Evolutionary conservation across 2,329 filamentous ascomycete species (phyloP), one percentile per base, ranked within the genome.

Genomic region (Xylariaceae sp.): DNA sequence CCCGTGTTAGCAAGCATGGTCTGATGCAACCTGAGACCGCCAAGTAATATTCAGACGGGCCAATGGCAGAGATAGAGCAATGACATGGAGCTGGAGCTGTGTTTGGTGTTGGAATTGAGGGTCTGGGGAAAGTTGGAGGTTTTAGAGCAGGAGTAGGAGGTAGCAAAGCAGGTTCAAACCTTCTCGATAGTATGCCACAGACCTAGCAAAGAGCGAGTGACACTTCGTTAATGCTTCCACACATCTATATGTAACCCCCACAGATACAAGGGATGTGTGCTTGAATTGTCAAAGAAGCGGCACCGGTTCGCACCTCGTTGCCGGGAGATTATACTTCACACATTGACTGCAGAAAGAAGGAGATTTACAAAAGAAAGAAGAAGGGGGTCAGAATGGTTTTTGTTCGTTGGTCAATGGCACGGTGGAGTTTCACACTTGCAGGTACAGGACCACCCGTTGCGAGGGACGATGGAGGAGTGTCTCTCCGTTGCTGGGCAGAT

Each of bases 311-410:
- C n/a, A n/a, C 43, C 48, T 38, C 40, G 29, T 42, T 34, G 35
- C 38, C 29, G 41, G 38, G 35, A 46, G 40, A 37, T 43, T 37
- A 44, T 44, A 50, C 52, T 45, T 48, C 46, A 48, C 43, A 47
- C 44, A 47, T 51, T 48, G 51, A 43, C 46, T 51, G 41, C 46
- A 41, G 43, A 40, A 43, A 34, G 38, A 44, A 47, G 35, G 41
- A 43, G 38, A 50, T 41, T 32, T 40, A 45, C 37, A 35, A 42
- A 41, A 43, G 28, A 40, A 47, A 36, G 38, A 29, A 43, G 50
- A 50, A n/a, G 51, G 53, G 53, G 47, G 49, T 44, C 21, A 6
- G 46, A 44, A 54, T 50, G 54, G 50, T 47, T 57, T 57, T 57
- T 57, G 53, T 56, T 55, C 39, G 28, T 42, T 28, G 24, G 23